Conservation (phyloP, 1,284 basidiomycete genomes). For the Irpex sp. region DNA sequence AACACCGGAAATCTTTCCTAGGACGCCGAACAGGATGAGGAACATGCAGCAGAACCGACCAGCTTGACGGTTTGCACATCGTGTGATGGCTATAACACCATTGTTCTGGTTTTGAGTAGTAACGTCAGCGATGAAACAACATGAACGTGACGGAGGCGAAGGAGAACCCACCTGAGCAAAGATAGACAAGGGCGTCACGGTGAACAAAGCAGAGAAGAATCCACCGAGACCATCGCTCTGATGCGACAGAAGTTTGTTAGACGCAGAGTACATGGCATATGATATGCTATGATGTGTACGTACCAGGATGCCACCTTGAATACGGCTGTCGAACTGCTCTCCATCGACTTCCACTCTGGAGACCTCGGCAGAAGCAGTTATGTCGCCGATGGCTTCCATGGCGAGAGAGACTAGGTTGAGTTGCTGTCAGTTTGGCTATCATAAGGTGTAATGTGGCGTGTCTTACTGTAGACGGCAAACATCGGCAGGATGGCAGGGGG, state of each 20-base stretch:
- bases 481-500: slow-evolving; percentile 81
- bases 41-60: slow-evolving; percentile 73
- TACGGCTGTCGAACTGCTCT: slow-evolving; percentile 71
- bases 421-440: not conserved
- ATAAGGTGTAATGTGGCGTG: not conserved
- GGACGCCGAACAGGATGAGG: slow-evolving; percentile 69
- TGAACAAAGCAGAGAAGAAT: slow-evolving; percentile 75
- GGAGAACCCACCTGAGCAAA: slow-evolving; percentile 62
- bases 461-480: slow-evolving; percentile 72
- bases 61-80: slow-evolving; percentile 71
- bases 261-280: not conserved
- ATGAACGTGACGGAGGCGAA: not conserved
- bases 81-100: slow-evolving; percentile 75
- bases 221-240: slow-evolving; percentile 73
- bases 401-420: slow-evolving; percentile 55
- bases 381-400: slow-evolving; percentile 86
- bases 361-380: slow-evolving; percentile 83
- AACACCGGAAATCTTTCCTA: slow-evolving; percentile 79
- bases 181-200: slow-evolving; percentile 75
- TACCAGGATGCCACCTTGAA: slow-evolving; percentile 83
- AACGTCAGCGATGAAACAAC: not conserved
- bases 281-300: slow-evolving; percentile 21
- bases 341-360: slow-evolving; percentile 69
- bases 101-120: slow-evolving; percentile 51
- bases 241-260: not conserved